A percentile compares a stretch with the other conserved stretches of the same genome.
Evolutionary conservation across 768 basidiomycete genomes (phyloP).

Genomic region (Polyporus arcularius): DNA sequence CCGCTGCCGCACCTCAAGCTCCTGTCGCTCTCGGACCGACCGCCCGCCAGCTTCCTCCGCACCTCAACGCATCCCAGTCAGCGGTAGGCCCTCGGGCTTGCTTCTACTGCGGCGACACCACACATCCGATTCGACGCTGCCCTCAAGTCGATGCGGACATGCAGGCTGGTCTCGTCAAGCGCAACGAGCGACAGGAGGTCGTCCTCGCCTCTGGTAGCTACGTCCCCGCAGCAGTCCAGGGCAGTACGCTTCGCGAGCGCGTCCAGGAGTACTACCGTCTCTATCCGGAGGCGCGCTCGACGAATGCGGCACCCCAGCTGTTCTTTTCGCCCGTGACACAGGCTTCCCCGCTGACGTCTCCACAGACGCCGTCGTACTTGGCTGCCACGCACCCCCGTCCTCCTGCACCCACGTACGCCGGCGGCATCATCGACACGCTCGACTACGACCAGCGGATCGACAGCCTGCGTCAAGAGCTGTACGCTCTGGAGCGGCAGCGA

Average conservation of each 20-base stretch:
- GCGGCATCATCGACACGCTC: background rate
- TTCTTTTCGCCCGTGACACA: background rate
- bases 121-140: conserved; percentile 29
- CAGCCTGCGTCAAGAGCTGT: conserved; percentile 2
- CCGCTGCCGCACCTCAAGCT: background rate
- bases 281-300: background rate
- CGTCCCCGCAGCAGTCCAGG: conserved; percentile 21
- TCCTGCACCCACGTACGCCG: background rate
- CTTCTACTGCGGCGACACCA: conserved; percentile 25
- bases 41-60: background rate
- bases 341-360: background rate
- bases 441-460: conserved; percentile 2
- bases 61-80: background rate
- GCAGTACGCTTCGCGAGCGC: background rate
- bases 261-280: conserved; percentile 3
- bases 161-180: conserved; percentile 19
- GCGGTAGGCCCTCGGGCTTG: background rate
- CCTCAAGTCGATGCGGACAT: conserved; percentile 16
- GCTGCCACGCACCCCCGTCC: background rate
- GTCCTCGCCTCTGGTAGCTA: conserved; percentile 27
- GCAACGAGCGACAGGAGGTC: conserved; percentile 28
- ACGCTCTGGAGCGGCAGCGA: background rate
- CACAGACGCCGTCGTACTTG: background rate
- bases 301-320: background rate
- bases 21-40: background rate